Conservation (phyloP, 495 filamentous ascomycete genomes). For the Penicillium goetzii region DNA sequence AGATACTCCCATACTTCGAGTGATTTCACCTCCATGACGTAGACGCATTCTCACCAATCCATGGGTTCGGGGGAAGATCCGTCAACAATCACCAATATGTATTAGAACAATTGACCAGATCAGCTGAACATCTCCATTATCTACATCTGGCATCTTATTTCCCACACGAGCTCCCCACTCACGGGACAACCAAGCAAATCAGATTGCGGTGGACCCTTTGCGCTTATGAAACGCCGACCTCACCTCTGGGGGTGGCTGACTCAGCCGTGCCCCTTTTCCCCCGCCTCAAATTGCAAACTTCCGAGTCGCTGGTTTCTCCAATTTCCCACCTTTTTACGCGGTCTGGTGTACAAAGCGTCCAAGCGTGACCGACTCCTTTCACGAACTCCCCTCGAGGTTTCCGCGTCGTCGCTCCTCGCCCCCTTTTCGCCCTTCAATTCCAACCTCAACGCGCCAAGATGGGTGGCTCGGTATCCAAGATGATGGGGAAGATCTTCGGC, state of each 20-base stretch:
- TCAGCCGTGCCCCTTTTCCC: slow-evolving; percentile 48
- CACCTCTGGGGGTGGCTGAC: slow-evolving; percentile 25
- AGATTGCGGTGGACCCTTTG: slow-evolving; percentile 15
- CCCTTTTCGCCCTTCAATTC: slow-evolving; percentile 19
- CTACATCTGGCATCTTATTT: not conserved
- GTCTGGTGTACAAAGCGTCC: not conserved
- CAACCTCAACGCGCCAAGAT: slow-evolving; percentile 50
- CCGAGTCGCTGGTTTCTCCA: slow-evolving; percentile 18
- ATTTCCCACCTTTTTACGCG: slow-evolving; percentile 9
- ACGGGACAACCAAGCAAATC: not conserved
- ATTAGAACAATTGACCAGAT: not conserved
- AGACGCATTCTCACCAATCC: not conserved
- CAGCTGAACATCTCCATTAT: not conserved
- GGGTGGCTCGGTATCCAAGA: slow-evolving; percentile 82
- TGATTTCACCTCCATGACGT: slow-evolving; percentile 3
- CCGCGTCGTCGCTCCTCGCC: slow-evolving; percentile 2
- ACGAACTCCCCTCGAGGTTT: not conserved
- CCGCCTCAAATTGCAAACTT: slow-evolving; percentile 29
- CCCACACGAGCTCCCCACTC: slow-evolving; percentile 5
- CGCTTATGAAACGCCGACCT: slow-evolving; percentile 17
- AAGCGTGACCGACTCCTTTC: not conserved
- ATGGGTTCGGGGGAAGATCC: not conserved
- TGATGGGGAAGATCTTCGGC: slow-evolving; percentile 97
- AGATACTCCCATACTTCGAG: not conserved
- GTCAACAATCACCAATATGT: not conserved